Base-by-base conservation (phyloP, 78 protist genomes). In the Dictyostelium firmibasis region DNA sequence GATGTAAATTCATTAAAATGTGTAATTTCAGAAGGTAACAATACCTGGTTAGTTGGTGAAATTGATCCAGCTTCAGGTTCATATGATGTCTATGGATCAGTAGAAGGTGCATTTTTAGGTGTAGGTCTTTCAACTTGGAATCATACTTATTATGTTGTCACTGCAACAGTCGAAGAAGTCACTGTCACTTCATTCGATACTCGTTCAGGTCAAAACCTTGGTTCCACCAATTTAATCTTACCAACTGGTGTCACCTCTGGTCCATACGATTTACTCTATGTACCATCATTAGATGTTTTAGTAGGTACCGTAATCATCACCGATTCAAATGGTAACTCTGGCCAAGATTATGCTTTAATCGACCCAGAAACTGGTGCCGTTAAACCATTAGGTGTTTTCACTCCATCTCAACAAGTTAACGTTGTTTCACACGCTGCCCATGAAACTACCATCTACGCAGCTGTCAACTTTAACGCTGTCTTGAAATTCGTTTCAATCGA, bases 1-100 rank as follows among this genome's bases (percentile, higher is more conserved):
- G 94, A 88, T 69, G 94, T 88, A 38, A 88, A 88, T 47, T 88
- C 94, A 43, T 47, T 88, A 41, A 88, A 88, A 75, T 57, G 67
- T 81, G 36, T 38, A 2, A 31, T 88, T 20, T 8, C 79, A 62
- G 20, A 44, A 5, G 41, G 23, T 2, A 88, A 81, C 60, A 78
- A 76, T 23, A 81, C 84, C 4, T 81, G 82, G 75, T 38, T 88
- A 16, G 85, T 87, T 36, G 85, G 85, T 75, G 93, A 87, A 81
- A 64, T 88, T 75, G 94, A 88, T 79, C 94, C 94, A 69, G 86
- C 85, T 3, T 81, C 87, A n/a, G 94, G 86, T 20, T 81, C 87
- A n/a, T 88, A 81, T 81, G 94, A 88, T 88, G 41, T 81, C 57
- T 88, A 78, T 72, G 38, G 53, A 44, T 25, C 27, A 20, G 78